phyloP scores from a whole-genome alignment of 805 yeast species.

The Wickerhamiella parazyma region DNA sequence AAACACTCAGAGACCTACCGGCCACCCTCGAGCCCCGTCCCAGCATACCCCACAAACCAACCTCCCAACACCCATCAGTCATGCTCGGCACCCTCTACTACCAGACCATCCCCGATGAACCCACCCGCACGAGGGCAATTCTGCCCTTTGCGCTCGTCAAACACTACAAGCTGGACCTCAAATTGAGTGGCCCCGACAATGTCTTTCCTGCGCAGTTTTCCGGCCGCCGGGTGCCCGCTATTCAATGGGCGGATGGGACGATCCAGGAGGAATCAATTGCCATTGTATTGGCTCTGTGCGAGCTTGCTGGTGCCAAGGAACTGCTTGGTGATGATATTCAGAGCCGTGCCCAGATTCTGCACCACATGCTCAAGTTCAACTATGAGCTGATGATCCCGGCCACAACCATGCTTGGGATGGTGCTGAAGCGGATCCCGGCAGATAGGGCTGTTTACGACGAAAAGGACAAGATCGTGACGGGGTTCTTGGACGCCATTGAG shows the following conservation, averaged over 20 bases:
- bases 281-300: constrained; percentile 3
- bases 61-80: neutral
- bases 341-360: constrained; percentile 53
- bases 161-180: constrained; percentile 44
- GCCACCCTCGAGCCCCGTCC: no score
- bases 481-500: constrained; percentile 27
- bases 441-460: constrained; percentile 57
- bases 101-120: constrained; percentile 13
- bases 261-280: constrained; percentile 1
- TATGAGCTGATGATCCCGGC: constrained; percentile 46
- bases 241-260: constrained; percentile 16
- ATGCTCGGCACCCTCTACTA: constrained; percentile 16
- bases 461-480: constrained; percentile 29
- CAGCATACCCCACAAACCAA: no score
- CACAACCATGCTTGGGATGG: constrained; percentile 42
- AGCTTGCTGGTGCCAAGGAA: constrained; percentile 24
- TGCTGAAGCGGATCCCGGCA: constrained; percentile 56
- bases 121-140: constrained; percentile 16
- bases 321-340: constrained; percentile 48
- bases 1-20: no score
- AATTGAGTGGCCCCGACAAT: constrained; percentile 32
- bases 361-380: constrained; percentile 68
- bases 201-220: constrained; percentile 40
- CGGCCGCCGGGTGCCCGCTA: constrained; percentile 44
- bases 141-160: constrained; percentile 28